Base-by-base conservation (phyloP, 345 rosid species). In the Citrus sinensis region DNA sequence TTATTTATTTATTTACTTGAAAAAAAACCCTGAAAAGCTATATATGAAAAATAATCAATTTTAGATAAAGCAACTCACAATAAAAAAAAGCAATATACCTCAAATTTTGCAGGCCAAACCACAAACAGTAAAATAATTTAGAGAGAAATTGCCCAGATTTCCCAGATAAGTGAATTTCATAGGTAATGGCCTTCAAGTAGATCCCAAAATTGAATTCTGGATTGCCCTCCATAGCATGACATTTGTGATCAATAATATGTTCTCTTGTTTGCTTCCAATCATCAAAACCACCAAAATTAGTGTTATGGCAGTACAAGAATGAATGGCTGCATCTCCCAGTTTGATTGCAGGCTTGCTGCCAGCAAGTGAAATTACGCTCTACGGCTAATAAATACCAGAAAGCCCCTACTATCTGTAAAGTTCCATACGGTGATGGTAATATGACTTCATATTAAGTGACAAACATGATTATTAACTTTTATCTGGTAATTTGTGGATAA, bases 101-200 rank as follows among this genome's bases (percentile, higher is more conserved):
- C 84, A 92, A 81, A 80, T 94, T 94, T 81, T 94, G 97, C 62
- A 94, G 85, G 37, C 98, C 98, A 97, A 97, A 94, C 98, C 98
- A 92, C 11, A 92, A 89, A 76, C 97, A 94, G 83, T 89, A 92
- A 69, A 86, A 88, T 82, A 92, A 92, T 80, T 90, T 92, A 24
- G 91, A 74, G 85, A 86, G 66, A 63, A 94, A 89, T 10, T 67
- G 40, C 37, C 85, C 79, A 14, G 95, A 88, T 1, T 67, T 35
- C 49, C 85, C 79, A 9, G 95, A 88, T 1, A 86, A 56, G 67
- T 87, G 85, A 81, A 90, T 92, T 60, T 85, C 88, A 16, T 92
- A 89, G 24, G 86, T 29, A 76, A 94, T 82, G 55, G 96, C 98
- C 68, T 89, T 95, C 7, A 84, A 81, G 80, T 88, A 94, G 80